Evolutionary conservation across 306 rosid genomes (phyloP).

Genomic region (Argentina anserina): DNA sequence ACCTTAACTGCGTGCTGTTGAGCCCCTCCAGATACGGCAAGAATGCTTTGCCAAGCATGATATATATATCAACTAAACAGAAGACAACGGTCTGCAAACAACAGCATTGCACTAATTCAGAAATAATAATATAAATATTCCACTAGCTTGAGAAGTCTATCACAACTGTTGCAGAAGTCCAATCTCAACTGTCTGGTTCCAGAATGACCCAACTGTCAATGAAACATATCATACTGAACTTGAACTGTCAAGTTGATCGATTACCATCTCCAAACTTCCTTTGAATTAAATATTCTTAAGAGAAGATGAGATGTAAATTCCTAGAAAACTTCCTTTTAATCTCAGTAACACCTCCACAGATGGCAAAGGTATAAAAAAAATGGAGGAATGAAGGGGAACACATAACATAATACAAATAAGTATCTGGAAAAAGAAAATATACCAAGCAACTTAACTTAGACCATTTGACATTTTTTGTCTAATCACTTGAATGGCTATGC

Average conservation of each 20-base stretch:
- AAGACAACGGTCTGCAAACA: constrained; percentile 92
- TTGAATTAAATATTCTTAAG: not conserved
- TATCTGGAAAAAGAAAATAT: not conserved
- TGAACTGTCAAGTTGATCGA: not conserved
- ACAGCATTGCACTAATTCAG: constrained; percentile 15
- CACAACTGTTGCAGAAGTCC: not conserved
- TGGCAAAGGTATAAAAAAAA: not conserved
- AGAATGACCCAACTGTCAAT: too few species aligned
- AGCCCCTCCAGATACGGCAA: constrained; percentile 93
- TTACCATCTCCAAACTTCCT: not conserved
- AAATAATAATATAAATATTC: not conserved
- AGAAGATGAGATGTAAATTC: not conserved
- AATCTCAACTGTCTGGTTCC: not conserved
- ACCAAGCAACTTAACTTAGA: not conserved
- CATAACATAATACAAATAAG: not conserved
- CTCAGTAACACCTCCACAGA: not conserved
- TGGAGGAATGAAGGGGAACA: not conserved
- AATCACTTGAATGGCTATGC: not conserved
- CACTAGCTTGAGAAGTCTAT: not conserved
- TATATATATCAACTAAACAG: constrained; percentile 95
- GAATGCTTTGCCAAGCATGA: constrained; percentile 96
- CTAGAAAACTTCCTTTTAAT: not conserved
- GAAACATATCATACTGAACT: not conserved
- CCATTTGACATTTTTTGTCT: constrained; percentile 1
- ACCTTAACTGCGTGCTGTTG: constrained; percentile 84